Evolutionary conservation across 2,329 filamentous ascomycete species (phyloP), one percentile per base, ranked within the genome.

Genomic region (Coniosporium tulheliwenetii): DNA sequence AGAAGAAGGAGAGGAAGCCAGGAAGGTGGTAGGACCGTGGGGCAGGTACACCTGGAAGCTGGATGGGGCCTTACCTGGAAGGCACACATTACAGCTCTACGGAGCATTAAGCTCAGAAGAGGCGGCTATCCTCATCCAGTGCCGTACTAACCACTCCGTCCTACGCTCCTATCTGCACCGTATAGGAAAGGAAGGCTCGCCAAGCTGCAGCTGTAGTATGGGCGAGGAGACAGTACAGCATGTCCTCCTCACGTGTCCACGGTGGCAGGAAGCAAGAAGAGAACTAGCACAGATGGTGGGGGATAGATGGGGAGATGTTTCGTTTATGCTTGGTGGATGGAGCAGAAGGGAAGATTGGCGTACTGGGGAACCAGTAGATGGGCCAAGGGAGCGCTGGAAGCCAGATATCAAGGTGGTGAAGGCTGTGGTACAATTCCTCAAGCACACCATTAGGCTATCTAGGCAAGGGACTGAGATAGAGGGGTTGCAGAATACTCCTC

Each of bases 301-400:
- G 37, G 8, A 16, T 10, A 39, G 37, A 31, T 30, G 19, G 37
- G 16, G 5, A 9, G 5, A 39, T 39, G 31, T 39, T 3, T 39
- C 37, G 12, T 39, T 30, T 30, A 19, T 39, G n/a, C 30, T 39
- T 30, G 37, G 37, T 30, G 37, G 37, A 10, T 39, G 16, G 37
- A 39, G 30, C 30, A 29, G 16, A 12, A 12, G 16, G 19, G 37
- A 39, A 14, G 37, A 30, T 29, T 9, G 16, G 2, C 16, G 15
- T 8, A 39, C 37, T 14, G 37, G 37, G 10, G 30, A 39, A 14
- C 37, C 37, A 12, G 15, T 39, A 9, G 19, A 39, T 30, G 37
- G 37, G n/a, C n/a, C n/a, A n/a, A n/a, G n/a, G n/a, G n/a, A n/a
- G n/a, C n/a, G n/a, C n/a, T n/a, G n/a, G n/a, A n/a, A n/a, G n/a